Evolutionary conservation across 2,329 filamentous ascomycete genomes (phyloP).

Genomic region (Claviceps fusiformis): DNA sequence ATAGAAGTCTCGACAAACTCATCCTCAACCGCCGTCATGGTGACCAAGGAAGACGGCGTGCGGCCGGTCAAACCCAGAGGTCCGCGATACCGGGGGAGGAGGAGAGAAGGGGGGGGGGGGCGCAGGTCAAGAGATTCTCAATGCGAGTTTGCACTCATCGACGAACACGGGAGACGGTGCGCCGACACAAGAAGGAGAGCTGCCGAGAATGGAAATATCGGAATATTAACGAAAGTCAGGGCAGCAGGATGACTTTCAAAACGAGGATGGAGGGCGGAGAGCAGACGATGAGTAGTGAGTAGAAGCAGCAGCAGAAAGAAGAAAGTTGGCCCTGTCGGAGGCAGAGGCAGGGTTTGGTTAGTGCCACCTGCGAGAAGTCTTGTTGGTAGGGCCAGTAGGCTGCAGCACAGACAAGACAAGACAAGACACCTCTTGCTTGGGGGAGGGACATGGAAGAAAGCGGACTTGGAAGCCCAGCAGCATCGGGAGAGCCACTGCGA

Average conservation of each 20-base stretch:
- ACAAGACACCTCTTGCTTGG: not conserved
- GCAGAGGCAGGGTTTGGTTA: not conserved
- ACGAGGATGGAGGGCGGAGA: not conserved
- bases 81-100: not conserved
- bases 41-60: not conserved
- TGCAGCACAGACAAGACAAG: not conserved
- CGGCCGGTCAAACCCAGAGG: not conserved
- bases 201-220: not conserved
- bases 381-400: constrained; percentile 1
- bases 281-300: not conserved
- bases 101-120: too few relatives aligned
- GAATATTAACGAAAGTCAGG: not conserved
- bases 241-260: not conserved
- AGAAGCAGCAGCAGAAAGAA: not conserved
- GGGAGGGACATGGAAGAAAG: not conserved
- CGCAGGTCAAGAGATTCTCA: not conserved
- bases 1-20: constrained; percentile 51
- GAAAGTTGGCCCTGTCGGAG: constrained; percentile 1
- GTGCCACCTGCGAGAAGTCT: not conserved
- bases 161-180: not conserved
- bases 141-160: constrained; percentile 1
- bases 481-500: not conserved
- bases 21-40: constrained; percentile 37
- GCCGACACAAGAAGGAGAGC: not conserved
- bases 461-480: too few relatives aligned